Conservation (phyloP, 129 eudicot species). For the Flaveria robusta region DNA sequence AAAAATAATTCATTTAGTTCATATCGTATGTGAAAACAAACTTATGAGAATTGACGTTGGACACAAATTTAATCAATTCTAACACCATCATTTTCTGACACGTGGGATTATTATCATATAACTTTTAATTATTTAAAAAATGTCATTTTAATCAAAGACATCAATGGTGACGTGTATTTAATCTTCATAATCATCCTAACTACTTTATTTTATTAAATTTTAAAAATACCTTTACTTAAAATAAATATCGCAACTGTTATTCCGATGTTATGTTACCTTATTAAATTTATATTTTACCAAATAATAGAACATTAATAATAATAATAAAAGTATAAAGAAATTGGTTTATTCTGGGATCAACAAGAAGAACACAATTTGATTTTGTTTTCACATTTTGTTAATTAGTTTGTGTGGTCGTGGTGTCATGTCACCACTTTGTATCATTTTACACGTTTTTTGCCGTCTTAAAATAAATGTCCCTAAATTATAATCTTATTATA, state of each 20-base stretch:
- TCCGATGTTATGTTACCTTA: not conserved
- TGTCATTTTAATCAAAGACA: too few relatives aligned
- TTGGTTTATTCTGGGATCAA: not conserved
- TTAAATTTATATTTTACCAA: not conserved
- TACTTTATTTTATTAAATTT: too few relatives aligned
- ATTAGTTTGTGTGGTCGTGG: not conserved
- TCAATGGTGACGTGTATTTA: too few relatives aligned
- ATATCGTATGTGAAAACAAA: not conserved
- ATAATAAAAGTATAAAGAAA: not conserved
- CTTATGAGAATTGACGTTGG: not conserved
- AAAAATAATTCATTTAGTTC: not conserved
- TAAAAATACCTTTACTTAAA: too few relatives aligned
- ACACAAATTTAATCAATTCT: not conserved
- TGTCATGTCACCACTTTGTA: conserved; percentile 16
- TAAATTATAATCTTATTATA: too few relatives aligned
- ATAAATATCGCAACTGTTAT: too few relatives aligned
- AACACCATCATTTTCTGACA: not conserved
- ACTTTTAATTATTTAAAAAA: not conserved
- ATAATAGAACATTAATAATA: not conserved
- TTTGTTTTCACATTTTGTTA: conserved; percentile 21
- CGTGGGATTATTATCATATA: not conserved
- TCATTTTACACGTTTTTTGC: conserved; percentile 14
- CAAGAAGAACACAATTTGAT: conserved; percentile 20
- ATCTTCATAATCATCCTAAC: too few relatives aligned
- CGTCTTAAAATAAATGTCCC: not conserved